A percentile compares a stretch with the other conserved stretches of the same genome.
Conservation (phyloP, 352 stramenopile genomes). For the Pythium monospermum region DNA sequence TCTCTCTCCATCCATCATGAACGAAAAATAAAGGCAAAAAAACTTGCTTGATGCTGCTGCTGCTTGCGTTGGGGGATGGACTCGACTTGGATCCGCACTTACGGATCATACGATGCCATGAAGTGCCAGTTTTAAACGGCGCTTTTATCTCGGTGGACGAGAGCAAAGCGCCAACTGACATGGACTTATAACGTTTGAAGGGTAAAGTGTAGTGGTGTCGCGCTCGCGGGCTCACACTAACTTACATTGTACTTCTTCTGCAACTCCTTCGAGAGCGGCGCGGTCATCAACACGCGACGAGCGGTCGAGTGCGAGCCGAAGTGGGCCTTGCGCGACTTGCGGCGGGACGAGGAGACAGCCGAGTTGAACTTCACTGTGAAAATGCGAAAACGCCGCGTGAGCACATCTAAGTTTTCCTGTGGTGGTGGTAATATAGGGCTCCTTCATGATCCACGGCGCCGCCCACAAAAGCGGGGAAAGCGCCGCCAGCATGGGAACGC, state of each 20-base stretch:
- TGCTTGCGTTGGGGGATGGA: background rate
- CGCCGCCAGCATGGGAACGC: background rate
- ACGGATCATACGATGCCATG: slow-evolving; percentile 85
- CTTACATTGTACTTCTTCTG: slow-evolving; percentile 99
- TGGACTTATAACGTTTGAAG: slow-evolving; percentile 83
- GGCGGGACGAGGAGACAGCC: slow-evolving; percentile 92
- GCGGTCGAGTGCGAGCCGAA: slow-evolving; percentile 97
- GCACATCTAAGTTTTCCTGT: slow-evolving; percentile 1
- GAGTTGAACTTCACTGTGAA: slow-evolving; percentile 91
- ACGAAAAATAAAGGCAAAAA: background rate
- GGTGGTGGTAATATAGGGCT: background rate
- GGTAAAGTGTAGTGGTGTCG: slow-evolving; percentile 74
- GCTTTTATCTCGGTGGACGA: background rate
- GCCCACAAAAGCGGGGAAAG: background rate
- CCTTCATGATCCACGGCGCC: background rate
- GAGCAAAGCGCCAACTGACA: slow-evolving; percentile 43
- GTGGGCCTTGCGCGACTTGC: slow-evolving; percentile 99
- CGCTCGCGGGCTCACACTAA: slow-evolving; percentile 44
- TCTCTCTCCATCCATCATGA: background rate
- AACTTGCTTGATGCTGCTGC: background rate
- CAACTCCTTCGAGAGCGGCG: slow-evolving; percentile 98
- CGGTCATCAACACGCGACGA: slow-evolving; percentile 96
- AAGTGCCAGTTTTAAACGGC: slow-evolving; percentile 61
- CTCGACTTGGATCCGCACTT: slow-evolving; percentile 51
- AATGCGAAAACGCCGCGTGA: slow-evolving; percentile 1